A percentile compares a stretch with the other conserved stretches of the same genome.
Evolutionary conservation across 1,284 basidiomycete genomes (phyloP).

Genomic region (Fomes fomentarius): DNA sequence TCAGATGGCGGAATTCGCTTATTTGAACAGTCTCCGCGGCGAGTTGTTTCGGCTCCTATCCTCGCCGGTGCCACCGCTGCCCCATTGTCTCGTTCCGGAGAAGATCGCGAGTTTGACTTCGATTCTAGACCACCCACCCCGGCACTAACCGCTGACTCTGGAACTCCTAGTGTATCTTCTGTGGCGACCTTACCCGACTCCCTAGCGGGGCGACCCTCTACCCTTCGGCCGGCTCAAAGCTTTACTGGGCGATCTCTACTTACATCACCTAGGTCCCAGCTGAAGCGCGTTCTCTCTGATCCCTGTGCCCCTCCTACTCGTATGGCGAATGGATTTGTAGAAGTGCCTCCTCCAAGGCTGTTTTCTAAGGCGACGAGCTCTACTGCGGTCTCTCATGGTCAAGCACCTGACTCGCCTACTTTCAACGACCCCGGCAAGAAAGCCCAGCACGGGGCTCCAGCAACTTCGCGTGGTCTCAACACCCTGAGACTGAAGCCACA

Average conservation of each 20-base stretch:
- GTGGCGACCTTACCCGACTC: not conserved
- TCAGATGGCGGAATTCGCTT: not conserved
- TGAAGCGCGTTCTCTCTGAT: conserved; percentile 20
- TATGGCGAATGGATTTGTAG: not conserved
- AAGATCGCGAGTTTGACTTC: not conserved
- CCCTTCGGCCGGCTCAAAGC: not conserved
- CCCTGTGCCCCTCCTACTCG: not conserved
- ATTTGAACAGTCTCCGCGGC: not conserved
- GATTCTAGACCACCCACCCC: conserved; percentile 9
- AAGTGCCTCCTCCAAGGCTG: not conserved
- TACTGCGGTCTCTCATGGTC: conserved; percentile 10
- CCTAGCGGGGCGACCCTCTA: too few relatives aligned
- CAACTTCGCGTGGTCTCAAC: conserved; percentile 18
- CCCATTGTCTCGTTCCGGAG: not conserved
- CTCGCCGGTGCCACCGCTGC: not conserved
- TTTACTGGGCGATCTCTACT: not conserved
- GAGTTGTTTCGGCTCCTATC: not conserved
- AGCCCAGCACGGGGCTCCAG: not conserved
- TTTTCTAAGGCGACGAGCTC: conserved; percentile 18
- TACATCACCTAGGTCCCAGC: conserved; percentile 9
- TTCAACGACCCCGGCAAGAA: not conserved
- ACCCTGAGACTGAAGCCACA: conserved; percentile 43
- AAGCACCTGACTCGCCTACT: not conserved
- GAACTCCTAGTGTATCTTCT: conserved; percentile 2
- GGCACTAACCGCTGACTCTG: conserved; percentile 21